These are phyloP conservation scores for Yamadazyma akitaensis DNA, from an alignment of 805 yeast genomes.

Conservation along the genomic window DNA sequence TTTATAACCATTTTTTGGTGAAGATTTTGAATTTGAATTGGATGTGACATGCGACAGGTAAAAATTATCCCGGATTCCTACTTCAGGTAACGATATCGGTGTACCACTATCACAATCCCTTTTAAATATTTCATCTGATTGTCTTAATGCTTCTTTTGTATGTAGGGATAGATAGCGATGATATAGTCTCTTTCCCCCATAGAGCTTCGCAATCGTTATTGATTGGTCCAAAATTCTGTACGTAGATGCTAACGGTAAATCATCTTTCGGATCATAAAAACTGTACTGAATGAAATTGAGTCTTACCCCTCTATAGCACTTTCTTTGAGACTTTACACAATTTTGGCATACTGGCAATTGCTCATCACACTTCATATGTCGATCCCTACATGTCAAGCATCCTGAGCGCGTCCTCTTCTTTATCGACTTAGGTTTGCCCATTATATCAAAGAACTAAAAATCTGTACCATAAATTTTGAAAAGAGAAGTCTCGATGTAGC, in stretches of 20 bases:
- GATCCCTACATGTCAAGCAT: constrained; percentile 59
- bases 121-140: constrained; percentile 30
- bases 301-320: constrained; percentile 46
- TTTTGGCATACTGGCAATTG: constrained; percentile 58
- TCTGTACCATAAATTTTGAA: neutral
- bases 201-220: constrained; percentile 39
- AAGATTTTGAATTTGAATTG: neutral
- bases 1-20: neutral
- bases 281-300: constrained; percentile 44
- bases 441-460: neutral
- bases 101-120: constrained; percentile 16
- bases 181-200: constrained; percentile 33
- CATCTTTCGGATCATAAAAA: constrained; percentile 29
- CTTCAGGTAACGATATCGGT: neutral
- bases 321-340: constrained; percentile 47
- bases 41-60: neutral
- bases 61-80: neutral
- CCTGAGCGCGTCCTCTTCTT: constrained; percentile 46
- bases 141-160: constrained; percentile 25
- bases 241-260: neutral
- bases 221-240: constrained; percentile 40
- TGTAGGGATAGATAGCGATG: constrained; percentile 32
- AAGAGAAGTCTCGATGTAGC: too few relatives aligned
- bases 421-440: constrained; percentile 7
- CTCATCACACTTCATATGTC: constrained; percentile 69